These are phyloP conservation scores for Chalciporus chontae DNA, from an alignment of 768 basidiomycete genomes.

Conservation along the genomic window DNA sequence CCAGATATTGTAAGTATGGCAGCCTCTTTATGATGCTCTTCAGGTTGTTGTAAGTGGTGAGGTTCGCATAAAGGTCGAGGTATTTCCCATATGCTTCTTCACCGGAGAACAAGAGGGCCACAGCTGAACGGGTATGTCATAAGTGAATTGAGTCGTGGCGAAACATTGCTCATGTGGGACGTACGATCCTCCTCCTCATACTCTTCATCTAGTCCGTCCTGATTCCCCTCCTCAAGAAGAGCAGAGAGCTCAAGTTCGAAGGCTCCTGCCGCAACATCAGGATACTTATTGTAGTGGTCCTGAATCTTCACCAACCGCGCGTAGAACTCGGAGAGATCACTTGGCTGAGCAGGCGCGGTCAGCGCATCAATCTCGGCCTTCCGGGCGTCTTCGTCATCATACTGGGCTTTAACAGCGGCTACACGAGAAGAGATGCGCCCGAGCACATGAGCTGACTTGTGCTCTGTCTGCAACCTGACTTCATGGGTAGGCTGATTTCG, in stretches of 20 bases:
- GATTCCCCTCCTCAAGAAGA: conserved; percentile 73
- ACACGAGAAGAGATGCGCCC: conserved; percentile 75
- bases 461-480: conserved; percentile 67
- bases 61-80: conserved; percentile 87
- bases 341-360: conserved; percentile 54
- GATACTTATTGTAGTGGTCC: conserved; percentile 95
- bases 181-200: conserved; percentile 81
- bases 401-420: conserved; percentile 61
- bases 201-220: conserved; percentile 66
- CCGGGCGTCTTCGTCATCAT: conserved; percentile 72
- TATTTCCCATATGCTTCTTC: conserved; percentile 96
- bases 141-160: conserved; percentile 1
- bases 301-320: conserved; percentile 92
- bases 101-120: conserved; percentile 88
- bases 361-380: conserved; percentile 64
- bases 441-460: conserved; percentile 88
- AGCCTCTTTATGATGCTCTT: conserved; percentile 80
- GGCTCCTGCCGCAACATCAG: conserved; percentile 76
- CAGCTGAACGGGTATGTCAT: conserved; percentile 41
- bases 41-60: conserved; percentile 86
- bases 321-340: conserved; percentile 93
- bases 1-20: conserved; percentile 92
- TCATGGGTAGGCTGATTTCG: conserved; percentile 63
- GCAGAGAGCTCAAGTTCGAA: conserved; percentile 82
- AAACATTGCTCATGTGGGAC: conserved; percentile 32